Evolutionary conservation across 2,329 filamentous ascomycete species (phyloP).

Genomic region (Ceratocystis papillata): DNA sequence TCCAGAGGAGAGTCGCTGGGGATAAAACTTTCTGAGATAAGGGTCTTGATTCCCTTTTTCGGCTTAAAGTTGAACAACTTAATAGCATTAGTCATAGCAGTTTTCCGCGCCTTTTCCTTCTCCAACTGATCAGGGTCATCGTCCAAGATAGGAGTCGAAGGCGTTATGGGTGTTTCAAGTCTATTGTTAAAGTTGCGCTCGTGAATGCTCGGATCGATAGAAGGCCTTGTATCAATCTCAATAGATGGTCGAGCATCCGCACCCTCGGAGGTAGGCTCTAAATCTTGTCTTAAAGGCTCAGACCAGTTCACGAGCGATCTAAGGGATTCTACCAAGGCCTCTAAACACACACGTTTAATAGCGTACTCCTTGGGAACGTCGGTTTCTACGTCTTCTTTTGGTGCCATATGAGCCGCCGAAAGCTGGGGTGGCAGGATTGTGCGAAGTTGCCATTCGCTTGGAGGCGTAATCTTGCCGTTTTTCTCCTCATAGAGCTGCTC

Average conservation of each 20-base stretch:
- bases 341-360: slow-evolving; percentile 79
- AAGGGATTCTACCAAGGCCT: slow-evolving; percentile 78
- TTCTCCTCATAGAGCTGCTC: slow-evolving; percentile 82
- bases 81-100: slow-evolving; percentile 77
- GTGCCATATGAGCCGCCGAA: slow-evolving; percentile 63
- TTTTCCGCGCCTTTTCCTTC: slow-evolving; percentile 88
- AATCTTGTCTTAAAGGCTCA: slow-evolving; percentile 50
- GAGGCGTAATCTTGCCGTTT: slow-evolving; percentile 48
- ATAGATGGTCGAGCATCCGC: slow-evolving; percentile 34
- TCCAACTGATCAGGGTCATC: slow-evolving; percentile 94
- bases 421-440: slow-evolving; percentile 79
- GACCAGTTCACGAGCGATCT: slow-evolving; percentile 92
- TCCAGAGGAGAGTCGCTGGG: slow-evolving; percentile 64
- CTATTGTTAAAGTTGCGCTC: slow-evolving; percentile 52
- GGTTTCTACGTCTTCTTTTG: slow-evolving; percentile 49
- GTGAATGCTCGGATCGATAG: slow-evolving; percentile 55
- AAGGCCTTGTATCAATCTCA: slow-evolving; percentile 42
- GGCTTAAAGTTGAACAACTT: slow-evolving; percentile 96
- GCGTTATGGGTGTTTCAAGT: slow-evolving; percentile 38
- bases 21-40: slow-evolving; percentile 82
- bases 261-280: slow-evolving; percentile 29
- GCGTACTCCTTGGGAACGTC: slow-evolving; percentile 80
- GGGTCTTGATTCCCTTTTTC: slow-evolving; percentile 77
- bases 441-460: slow-evolving; percentile 73
- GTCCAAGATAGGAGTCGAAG: slow-evolving; percentile 60